Evolutionary conservation across 2,329 filamentous ascomycete species (phyloP).

Genomic region (Xylaria multiplex): DNA sequence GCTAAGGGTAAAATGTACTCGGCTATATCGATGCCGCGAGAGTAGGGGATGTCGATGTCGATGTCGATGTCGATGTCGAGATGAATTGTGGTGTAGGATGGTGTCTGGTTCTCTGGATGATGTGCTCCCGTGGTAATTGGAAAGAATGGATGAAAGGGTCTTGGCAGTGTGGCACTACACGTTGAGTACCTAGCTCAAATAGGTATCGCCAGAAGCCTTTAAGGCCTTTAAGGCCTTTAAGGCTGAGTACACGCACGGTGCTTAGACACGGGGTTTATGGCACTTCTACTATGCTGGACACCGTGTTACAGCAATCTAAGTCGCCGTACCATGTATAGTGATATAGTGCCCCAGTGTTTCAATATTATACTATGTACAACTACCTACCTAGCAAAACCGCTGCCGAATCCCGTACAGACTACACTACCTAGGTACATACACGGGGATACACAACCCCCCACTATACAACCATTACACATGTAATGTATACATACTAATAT

Average conservation of each 20-base stretch:
- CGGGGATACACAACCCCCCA: no score
- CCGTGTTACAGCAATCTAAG: background rate
- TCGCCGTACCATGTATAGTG: background rate
- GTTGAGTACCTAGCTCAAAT: background rate
- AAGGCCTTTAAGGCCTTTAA: no score
- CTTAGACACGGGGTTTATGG: no score
- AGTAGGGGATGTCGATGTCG: background rate
- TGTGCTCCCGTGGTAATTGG: slow-evolving; percentile 19
- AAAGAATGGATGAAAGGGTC: slow-evolving; percentile 13
- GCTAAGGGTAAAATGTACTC: background rate
- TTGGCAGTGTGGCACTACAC: slow-evolving; percentile 29
- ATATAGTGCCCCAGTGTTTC: background rate
- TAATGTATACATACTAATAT: no score
- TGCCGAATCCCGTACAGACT: background rate
- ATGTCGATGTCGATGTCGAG: slow-evolving; percentile 3
- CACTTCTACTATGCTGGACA: background rate
- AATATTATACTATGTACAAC: background rate
- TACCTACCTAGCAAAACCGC: background rate
- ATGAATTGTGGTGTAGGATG: background rate
- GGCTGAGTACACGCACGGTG: no score
- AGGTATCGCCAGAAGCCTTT: no score
- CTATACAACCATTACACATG: no score
- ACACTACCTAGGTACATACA: no score
- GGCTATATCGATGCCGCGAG: slow-evolving; percentile 6
- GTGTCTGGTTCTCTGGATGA: slow-evolving; percentile 4